Conservation (phyloP, 805 yeast genomes). For the Wickerhamomyces rabaulensis region DNA sequence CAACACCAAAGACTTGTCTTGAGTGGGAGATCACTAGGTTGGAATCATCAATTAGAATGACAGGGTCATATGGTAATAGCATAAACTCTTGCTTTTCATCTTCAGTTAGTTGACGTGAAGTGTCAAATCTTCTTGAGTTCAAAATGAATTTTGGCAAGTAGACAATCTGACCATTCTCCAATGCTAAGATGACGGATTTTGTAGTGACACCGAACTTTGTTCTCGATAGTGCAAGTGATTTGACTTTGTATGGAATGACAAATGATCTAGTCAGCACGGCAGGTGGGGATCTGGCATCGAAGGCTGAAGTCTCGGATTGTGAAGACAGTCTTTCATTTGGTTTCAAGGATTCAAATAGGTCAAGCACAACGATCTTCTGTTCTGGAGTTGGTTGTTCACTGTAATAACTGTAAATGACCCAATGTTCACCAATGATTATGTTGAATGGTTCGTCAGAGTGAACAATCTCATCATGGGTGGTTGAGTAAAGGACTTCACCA, state of each 20-base stretch:
- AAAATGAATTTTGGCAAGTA: slow-evolving; percentile 66
- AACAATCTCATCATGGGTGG: slow-evolving; percentile 36
- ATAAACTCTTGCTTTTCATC: slow-evolving; percentile 56
- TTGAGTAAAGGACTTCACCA: slow-evolving; percentile 54
- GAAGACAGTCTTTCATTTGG: slow-evolving; percentile 41
- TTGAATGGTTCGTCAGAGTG: slow-evolving; percentile 39
- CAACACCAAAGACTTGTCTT: slow-evolving; percentile 32
- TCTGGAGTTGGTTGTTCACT: slow-evolving; percentile 44
- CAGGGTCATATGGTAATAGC: slow-evolving; percentile 60
- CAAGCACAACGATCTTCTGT: slow-evolving; percentile 63
- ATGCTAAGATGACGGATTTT: slow-evolving; percentile 56
- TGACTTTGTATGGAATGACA: slow-evolving; percentile 54
- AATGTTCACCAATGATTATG: slow-evolving; percentile 73
- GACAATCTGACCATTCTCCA: slow-evolving; percentile 57
- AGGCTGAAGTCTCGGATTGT: slow-evolving; percentile 25
- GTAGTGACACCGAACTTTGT: slow-evolving; percentile 66
- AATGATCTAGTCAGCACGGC: slow-evolving; percentile 51
- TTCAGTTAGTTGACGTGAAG: slow-evolving; percentile 43
- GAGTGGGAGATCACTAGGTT: slow-evolving; percentile 45
- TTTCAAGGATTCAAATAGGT: slow-evolving; percentile 63
- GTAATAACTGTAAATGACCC: slow-evolving; percentile 67
- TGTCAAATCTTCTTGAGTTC: slow-evolving; percentile 60
- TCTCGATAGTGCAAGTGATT: slow-evolving; percentile 44
- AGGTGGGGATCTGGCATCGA: slow-evolving; percentile 36
- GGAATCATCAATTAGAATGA: slow-evolving; percentile 43